phyloP scores from a whole-genome alignment of 2,329 filamentous ascomycete genomes.

The Colletotrichum neosansevieriae region DNA sequence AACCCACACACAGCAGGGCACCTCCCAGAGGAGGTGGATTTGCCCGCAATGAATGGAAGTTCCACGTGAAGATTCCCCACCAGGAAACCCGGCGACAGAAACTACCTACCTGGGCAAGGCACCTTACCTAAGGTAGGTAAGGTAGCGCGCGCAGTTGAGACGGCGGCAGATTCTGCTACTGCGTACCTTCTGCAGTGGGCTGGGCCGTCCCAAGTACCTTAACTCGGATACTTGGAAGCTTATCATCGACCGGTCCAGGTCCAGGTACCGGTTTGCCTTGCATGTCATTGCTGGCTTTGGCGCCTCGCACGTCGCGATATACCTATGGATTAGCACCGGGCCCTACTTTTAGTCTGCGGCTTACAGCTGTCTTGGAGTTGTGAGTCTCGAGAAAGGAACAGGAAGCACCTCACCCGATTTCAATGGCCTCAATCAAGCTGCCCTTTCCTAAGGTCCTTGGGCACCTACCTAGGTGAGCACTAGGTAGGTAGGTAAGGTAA shows the following conservation, averaged over 20 bases:
- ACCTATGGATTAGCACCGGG: not conserved
- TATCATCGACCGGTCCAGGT: not conserved
- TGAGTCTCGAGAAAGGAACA: not conserved
- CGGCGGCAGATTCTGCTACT: too few relatives aligned
- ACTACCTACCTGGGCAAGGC: constrained; percentile 6
- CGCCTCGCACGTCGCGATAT: too few relatives aligned
- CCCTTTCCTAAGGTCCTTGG: not conserved
- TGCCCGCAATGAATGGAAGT: constrained; percentile 1
- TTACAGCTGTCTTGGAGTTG: not conserved
- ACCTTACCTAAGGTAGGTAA: too few relatives aligned
- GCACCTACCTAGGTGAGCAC: constrained; percentile 6
- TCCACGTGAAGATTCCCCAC: constrained; percentile 39
- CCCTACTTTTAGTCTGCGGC: constrained; percentile 10
- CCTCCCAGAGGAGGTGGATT: constrained; percentile 14
- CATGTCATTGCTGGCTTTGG: not conserved
- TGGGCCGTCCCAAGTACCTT: not conserved
- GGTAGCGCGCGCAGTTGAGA: too few relatives aligned
- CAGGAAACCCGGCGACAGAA: not conserved
- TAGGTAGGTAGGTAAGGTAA: not conserved
- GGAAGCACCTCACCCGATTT: not conserved
- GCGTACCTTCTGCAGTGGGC: too few relatives aligned
- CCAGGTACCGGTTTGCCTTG: not conserved
- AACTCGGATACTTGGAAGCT: constrained; percentile 10
- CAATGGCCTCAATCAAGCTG: constrained; percentile 1
- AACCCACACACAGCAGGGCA: constrained; percentile 15